phyloP scores from a whole-genome alignment of 768 basidiomycete genomes.

The Termitomyces sp. region DNA sequence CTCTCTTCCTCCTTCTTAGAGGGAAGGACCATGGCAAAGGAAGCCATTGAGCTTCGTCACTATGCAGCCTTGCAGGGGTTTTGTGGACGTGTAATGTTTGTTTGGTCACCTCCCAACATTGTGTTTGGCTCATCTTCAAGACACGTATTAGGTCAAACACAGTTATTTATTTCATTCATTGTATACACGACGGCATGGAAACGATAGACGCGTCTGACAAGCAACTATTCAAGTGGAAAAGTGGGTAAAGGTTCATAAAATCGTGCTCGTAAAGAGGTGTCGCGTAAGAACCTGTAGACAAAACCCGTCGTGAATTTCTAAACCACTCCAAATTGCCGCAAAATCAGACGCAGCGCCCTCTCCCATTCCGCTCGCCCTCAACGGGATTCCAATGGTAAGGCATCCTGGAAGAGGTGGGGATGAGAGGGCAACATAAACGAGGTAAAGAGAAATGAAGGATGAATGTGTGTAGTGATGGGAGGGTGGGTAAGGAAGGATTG shows the following conservation, averaged over 20 bases:
- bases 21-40: conserved; percentile 65
- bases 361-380: conserved; percentile 61
- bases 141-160: background rate
- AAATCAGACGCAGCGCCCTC: conserved; percentile 61
- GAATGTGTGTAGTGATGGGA: conserved; percentile 12
- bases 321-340: conserved; percentile 14
- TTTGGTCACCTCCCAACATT: conserved; percentile 23
- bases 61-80: conserved; percentile 4
- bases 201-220: conserved; percentile 11
- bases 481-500: conserved; percentile 12
- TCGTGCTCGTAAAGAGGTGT: conserved; percentile 2
- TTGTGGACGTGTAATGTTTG: conserved; percentile 38
- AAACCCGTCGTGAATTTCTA: conserved; percentile 7
- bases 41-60: conserved; percentile 31
- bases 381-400: conserved; percentile 20
- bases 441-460: conserved; percentile 7
- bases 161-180: conserved; percentile 8
- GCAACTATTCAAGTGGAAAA: background rate
- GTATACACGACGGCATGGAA: conserved; percentile 10
- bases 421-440: conserved; percentile 59
- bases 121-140: conserved; percentile 19
- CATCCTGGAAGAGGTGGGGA: conserved; percentile 48
- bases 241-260: conserved; percentile 5
- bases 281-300: background rate
- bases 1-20: conserved; percentile 98